These are phyloP conservation scores for Ophiostoma novo-ulmi DNA, from an alignment of 2,329 filamentous ascomycete genomes.

Conservation along the genomic window DNA sequence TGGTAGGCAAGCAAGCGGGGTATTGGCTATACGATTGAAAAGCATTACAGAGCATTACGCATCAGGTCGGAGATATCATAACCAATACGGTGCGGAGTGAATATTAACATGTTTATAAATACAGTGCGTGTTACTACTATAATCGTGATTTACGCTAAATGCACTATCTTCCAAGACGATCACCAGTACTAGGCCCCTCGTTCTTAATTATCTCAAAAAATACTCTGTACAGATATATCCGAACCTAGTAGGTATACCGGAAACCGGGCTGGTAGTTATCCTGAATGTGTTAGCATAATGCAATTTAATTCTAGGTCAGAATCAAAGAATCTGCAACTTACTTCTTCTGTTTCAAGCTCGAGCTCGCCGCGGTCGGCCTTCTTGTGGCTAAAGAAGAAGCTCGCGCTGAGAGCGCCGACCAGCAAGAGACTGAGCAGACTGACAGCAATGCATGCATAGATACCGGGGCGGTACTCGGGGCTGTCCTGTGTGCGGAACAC, in stretches of 20 bases:
- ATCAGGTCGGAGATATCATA: background rate
- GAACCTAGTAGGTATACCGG: slow-evolving; percentile 38
- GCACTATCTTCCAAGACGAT: background rate
- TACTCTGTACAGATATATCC: background rate
- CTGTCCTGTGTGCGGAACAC: slow-evolving; percentile 60
- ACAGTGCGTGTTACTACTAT: too few relatives aligned
- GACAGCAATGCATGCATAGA: slow-evolving; percentile 52
- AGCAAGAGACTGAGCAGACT: slow-evolving; percentile 44
- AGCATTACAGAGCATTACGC: slow-evolving; percentile 8
- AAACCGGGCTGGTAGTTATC: slow-evolving; percentile 40
- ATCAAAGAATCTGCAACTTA: slow-evolving; percentile 28
- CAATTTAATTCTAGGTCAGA: too few relatives aligned
- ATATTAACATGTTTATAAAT: background rate
- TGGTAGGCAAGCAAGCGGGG: background rate
- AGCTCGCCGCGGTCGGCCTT: slow-evolving; percentile 51
- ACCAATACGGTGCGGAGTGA: background rate
- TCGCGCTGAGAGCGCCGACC: slow-evolving; percentile 39
- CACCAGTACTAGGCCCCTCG: too few relatives aligned
- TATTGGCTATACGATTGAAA: background rate
- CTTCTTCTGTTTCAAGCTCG: slow-evolving; percentile 47
- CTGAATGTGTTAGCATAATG: slow-evolving; percentile 24
- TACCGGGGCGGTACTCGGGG: slow-evolving; percentile 50
- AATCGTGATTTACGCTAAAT: background rate
- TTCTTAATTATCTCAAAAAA: too few relatives aligned
- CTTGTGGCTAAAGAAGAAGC: slow-evolving; percentile 43